Evolutionary conservation across 495 filamentous ascomycete genomes (phyloP).

Genomic region (Neurospora intermedia): DNA sequence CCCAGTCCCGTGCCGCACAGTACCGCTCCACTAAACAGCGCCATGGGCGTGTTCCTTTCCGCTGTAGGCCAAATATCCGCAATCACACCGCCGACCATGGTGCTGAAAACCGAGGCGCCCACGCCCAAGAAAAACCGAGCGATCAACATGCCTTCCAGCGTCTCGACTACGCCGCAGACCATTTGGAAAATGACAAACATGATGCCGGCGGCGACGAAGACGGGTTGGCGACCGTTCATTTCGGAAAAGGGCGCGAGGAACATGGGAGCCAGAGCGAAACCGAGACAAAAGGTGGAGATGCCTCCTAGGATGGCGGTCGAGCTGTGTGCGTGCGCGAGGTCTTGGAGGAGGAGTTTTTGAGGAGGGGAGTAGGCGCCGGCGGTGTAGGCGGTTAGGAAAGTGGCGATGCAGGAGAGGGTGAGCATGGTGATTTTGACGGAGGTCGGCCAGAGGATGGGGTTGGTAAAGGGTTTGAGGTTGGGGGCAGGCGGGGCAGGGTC

Average conservation of each 20-base stretch:
- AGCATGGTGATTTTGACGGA: conserved; percentile 61
- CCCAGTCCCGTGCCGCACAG: conserved; percentile 75
- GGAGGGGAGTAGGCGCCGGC: conserved; percentile 73
- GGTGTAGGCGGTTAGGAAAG: conserved; percentile 67
- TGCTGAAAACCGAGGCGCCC: conserved; percentile 71
- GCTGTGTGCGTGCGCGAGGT: conserved; percentile 50
- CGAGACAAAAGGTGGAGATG: conserved; percentile 72
- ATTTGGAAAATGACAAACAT: conserved; percentile 58
- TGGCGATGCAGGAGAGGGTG: conserved; percentile 64
- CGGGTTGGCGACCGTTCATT: conserved; percentile 70
- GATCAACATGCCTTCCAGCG: conserved; percentile 62
- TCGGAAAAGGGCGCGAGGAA: conserved; percentile 83
- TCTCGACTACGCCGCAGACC: conserved; percentile 63
- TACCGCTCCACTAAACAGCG: conserved; percentile 65
- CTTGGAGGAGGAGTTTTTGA: conserved; percentile 45
- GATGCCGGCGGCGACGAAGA: conserved; percentile 65
- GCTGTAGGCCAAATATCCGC: conserved; percentile 75
- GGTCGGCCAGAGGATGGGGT: conserved; percentile 65
- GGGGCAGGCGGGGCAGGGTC: neutral
- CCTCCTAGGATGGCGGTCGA: conserved; percentile 58
- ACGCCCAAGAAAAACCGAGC: conserved; percentile 69
- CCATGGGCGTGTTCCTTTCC: conserved; percentile 83
- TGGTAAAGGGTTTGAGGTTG: conserved; percentile 53
- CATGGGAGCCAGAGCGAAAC: conserved; percentile 84
- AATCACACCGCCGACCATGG: conserved; percentile 88